Base-by-base conservation (phyloP, 208 protist species). In the Endotrypanum monterogeii region DNA sequence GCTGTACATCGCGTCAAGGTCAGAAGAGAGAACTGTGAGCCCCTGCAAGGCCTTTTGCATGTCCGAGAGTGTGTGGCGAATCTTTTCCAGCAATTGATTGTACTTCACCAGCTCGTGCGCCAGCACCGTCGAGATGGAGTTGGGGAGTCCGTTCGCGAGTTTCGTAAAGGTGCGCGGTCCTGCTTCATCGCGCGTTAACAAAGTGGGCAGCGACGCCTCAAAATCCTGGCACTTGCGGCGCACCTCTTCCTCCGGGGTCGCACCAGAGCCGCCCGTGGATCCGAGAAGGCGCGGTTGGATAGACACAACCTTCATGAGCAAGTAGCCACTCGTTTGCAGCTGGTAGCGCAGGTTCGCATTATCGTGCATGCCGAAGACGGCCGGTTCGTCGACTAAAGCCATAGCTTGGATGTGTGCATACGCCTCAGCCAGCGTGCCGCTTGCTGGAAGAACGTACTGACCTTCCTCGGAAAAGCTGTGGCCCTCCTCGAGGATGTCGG, bases 261-360 rank as follows among this genome's bases (percentile, higher is more conserved):
- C 52, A 16, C 67, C 72, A 18, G 77, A 74, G 35, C 78, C 72
- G 52, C 78, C 70, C 14, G 75, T 37, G 44, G 71, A 63, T 51
- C 81, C 86, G 57, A 85, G 73, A 14, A 96, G 75, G 4, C 91
- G 84, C 18, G 98, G 95, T 86, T 99, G 98, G 46, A 99, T 89
- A 30, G 81, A 88, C 1, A 99, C 76, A 20, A 99, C 72, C 37
- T 96, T 99, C 67, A 67, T 72, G 35, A 99, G 74, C 28, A 99
- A 60, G 74, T 94, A 89, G 74, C 94, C 79, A 35, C 98, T 98
- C 51, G 98, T 94, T 71, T 98, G 92, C 60, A 96, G 83, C 83
- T 99, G 96, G 80, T 98, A 99, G 41, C 96, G 95, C 60, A 99
- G 94, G 71, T 98, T 98, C 14, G 98, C 98, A 82, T 99, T 99